These are phyloP conservation scores for Pyrrhoderma noxium DNA, from an alignment of 1,284 basidiomycete genomes.

Conservation along the genomic window DNA sequence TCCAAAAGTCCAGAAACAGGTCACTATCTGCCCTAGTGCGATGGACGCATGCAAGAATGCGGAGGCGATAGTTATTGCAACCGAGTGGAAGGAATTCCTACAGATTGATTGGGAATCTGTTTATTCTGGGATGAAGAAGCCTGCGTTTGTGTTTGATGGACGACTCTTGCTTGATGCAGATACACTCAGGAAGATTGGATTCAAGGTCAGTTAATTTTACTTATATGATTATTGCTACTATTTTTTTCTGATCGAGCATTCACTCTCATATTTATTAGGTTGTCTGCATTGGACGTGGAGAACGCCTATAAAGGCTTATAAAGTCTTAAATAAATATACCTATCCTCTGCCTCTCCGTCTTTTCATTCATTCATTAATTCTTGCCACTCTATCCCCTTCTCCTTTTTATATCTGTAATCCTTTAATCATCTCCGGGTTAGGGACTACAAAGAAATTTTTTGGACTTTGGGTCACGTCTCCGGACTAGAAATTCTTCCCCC, in stretches of 20 bases:
- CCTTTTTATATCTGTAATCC: too few relatives aligned
- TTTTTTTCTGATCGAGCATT: too few relatives aligned
- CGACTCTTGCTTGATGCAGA: constrained; percentile 79
- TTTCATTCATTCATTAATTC: too few relatives aligned
- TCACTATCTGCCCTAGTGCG: constrained; percentile 71
- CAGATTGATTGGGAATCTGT: constrained; percentile 85
- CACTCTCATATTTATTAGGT: too few relatives aligned
- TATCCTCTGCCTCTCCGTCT: too few relatives aligned
- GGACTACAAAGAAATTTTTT: too few relatives aligned
- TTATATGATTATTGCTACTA: background rate
- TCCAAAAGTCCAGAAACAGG: constrained; percentile 73
- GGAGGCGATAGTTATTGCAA: constrained; percentile 90
- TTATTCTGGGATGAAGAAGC: constrained; percentile 90
- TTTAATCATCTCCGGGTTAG: too few relatives aligned
- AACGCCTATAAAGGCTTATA: constrained; percentile 14
- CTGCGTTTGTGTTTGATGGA: constrained; percentile 93
- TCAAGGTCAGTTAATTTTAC: constrained; percentile 73
- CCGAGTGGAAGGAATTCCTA: constrained; percentile 95
- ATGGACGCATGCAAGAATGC: constrained; percentile 84
- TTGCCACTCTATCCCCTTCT: too few relatives aligned
- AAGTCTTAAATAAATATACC: too few relatives aligned
- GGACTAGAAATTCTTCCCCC: too few relatives aligned
- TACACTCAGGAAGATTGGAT: constrained; percentile 80
- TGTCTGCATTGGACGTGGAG: constrained; percentile 19
- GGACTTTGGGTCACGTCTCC: too few relatives aligned